These are phyloP conservation scores for Aspergillus sp. DNA, from an alignment of 2,329 filamentous ascomycete genomes.

Conservation along the genomic window DNA sequence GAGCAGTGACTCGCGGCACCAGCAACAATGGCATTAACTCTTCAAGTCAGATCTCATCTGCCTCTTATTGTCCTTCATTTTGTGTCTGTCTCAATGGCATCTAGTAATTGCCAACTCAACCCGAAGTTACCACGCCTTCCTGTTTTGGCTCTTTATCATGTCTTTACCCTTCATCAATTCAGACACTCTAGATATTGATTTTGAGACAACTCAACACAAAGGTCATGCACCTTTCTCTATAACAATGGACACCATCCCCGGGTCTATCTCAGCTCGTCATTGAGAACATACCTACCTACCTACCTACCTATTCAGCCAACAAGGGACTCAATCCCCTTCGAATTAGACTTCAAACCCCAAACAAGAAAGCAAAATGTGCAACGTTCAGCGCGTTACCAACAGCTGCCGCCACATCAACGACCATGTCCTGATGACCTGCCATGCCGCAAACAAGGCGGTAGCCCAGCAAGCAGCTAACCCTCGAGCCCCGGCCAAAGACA, in stretches of 20 bases:
- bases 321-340: neutral
- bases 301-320: neutral
- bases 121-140: too few species aligned
- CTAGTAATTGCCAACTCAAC: too few species aligned
- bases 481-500: neutral
- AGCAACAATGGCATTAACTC: neutral
- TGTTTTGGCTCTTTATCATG: too few species aligned
- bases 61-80: too few species aligned
- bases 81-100: too few species aligned
- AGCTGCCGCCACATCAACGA: constrained; percentile 25
- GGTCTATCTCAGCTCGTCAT: too few species aligned
- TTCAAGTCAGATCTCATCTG: neutral
- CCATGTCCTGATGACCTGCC: constrained; percentile 21
- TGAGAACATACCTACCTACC: neutral
- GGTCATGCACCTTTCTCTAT: too few species aligned
- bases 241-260: too few species aligned
- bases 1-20: neutral
- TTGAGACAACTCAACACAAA: too few species aligned
- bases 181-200: too few species aligned
- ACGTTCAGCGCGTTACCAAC: constrained; percentile 23
- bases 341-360: neutral
- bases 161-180: too few species aligned
- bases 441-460: constrained; percentile 11
- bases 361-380: constrained; percentile 19
- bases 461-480: neutral